Evolutionary conservation across 768 basidiomycete genomes (phyloP).

Genomic region (Psilocybe sp.): DNA sequence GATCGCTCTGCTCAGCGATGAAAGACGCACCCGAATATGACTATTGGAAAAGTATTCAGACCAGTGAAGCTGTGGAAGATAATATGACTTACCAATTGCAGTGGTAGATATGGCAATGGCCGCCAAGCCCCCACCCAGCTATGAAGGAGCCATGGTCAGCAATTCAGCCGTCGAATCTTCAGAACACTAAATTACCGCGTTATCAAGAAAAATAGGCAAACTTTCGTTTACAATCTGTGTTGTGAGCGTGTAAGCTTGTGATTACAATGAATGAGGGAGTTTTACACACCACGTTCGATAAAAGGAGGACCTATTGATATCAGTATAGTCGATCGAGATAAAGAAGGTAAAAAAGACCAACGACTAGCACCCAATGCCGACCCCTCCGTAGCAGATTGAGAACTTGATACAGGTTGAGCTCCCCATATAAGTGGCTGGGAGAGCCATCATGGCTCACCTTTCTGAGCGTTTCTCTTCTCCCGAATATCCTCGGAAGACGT

Average conservation of each 20-base stretch:
- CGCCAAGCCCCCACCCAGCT: slow-evolving; percentile 66
- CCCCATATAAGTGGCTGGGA: too few species aligned
- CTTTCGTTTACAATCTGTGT: slow-evolving; percentile 75
- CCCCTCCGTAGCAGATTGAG: slow-evolving; percentile 52
- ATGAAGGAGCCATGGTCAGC: not conserved
- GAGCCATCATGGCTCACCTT: slow-evolving; percentile 38
- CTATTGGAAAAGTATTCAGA: slow-evolving; percentile 27
- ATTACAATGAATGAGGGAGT: too few species aligned
- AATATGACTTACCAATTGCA: slow-evolving; percentile 51
- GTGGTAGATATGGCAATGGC: slow-evolving; percentile 77
- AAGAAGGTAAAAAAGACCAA: slow-evolving; percentile 27
- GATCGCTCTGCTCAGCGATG: not conserved
- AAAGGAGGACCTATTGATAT: slow-evolving; percentile 64
- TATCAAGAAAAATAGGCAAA: slow-evolving; percentile 79
- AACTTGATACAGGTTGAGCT: not conserved
- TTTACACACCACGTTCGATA: slow-evolving; percentile 77
- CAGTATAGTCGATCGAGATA: not conserved
- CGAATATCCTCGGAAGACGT: slow-evolving; percentile 69
- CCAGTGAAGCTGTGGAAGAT: not conserved
- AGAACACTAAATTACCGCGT: slow-evolving; percentile 45
- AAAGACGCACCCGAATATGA: slow-evolving; percentile 74
- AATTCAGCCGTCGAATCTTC: not conserved
- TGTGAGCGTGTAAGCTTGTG: not conserved
- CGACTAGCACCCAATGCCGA: slow-evolving; percentile 93
- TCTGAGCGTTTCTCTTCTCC: slow-evolving; percentile 69